These are phyloP conservation scores for Teratosphaeria zuluensis DNA, from an alignment of 2,329 filamentous ascomycete species.

Conservation along the genomic window DNA sequence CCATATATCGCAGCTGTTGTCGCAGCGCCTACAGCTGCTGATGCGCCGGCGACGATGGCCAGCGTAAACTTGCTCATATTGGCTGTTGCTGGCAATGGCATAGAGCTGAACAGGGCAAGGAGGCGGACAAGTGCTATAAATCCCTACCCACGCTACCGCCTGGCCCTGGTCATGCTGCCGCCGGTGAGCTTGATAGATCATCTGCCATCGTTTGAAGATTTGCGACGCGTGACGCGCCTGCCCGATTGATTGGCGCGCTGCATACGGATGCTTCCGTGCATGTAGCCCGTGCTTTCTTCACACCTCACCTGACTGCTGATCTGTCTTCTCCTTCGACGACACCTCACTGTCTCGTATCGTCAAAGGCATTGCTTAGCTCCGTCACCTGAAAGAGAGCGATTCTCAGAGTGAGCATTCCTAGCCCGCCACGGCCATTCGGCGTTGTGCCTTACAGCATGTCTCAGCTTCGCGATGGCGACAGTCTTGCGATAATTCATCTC, in stretches of 20 bases:
- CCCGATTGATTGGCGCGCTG: not conserved
- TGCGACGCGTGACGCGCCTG: not conserved
- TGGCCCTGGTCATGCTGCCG: not conserved
- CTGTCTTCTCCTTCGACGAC: too few relatives aligned
- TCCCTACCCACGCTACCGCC: not conserved
- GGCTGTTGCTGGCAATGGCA: constrained; percentile 1
- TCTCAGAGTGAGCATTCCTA: too few relatives aligned
- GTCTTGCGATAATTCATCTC: too few relatives aligned
- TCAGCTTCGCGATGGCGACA: too few relatives aligned
- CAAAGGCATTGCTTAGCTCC: too few relatives aligned
- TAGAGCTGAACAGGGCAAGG: not conserved
- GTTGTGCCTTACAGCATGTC: too few relatives aligned
- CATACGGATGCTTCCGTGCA: not conserved
- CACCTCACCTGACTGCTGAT: too few relatives aligned
- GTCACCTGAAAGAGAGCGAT: too few relatives aligned
- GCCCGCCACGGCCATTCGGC: too few relatives aligned
- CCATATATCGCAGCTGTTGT: constrained; percentile 39
- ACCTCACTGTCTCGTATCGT: too few relatives aligned
- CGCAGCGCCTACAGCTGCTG: constrained; percentile 40
- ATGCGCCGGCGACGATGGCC: constrained; percentile 39
- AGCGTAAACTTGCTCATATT: constrained; percentile 43
- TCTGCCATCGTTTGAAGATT: not conserved
- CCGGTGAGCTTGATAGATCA: not conserved
- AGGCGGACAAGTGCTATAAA: not conserved
- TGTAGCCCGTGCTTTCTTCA: too few relatives aligned